Conservation (phyloP, 2,329 filamentous ascomycete species). For the Helicocarpus griseus region DNA sequence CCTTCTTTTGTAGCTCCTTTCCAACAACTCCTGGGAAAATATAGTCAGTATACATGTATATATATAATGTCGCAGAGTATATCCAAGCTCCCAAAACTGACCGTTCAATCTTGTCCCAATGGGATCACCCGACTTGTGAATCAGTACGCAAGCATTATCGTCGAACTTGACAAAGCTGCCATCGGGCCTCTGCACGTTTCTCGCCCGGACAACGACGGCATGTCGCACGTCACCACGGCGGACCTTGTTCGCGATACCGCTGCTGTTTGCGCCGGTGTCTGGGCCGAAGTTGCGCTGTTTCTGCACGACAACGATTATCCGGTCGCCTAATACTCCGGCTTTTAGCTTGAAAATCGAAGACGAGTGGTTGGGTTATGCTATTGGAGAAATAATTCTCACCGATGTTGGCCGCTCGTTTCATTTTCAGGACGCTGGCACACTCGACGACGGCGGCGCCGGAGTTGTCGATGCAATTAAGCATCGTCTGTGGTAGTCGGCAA, state of each 20-base stretch:
- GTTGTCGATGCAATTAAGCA: constrained; percentile 99
- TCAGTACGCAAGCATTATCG: constrained; percentile 94
- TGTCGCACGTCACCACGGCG: constrained; percentile 93
- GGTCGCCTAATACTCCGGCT: constrained; percentile 57
- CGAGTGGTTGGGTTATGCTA: neutral
- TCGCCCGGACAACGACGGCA: constrained; percentile 86
- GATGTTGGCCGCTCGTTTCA: constrained; percentile 75
- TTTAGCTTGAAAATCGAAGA: neutral
- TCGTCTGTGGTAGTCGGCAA: constrained; percentile 51
- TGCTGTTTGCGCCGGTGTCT: constrained; percentile 61
- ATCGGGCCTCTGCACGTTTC: constrained; percentile 76
- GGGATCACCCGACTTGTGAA: constrained; percentile 94
- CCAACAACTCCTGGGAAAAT: constrained; percentile 63
- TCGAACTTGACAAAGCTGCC: constrained; percentile 88
- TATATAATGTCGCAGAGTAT: no score
- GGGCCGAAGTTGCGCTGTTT: constrained; percentile 74
- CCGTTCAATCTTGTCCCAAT: constrained; percentile 86
- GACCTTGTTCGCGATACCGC: constrained; percentile 81
- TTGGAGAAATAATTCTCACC: constrained; percentile 48
- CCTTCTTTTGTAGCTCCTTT: constrained; percentile 75
- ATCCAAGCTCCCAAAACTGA: no score
- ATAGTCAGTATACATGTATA: constrained; percentile 14
- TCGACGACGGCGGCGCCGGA: constrained; percentile 95
- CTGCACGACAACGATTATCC: constrained; percentile 94
- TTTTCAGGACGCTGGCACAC: constrained; percentile 85